Evolutionary conservation across 305 asterid genomes (phyloP), one percentile per base, ranked within the genome.

Genomic region (Plantago coronopus): DNA sequence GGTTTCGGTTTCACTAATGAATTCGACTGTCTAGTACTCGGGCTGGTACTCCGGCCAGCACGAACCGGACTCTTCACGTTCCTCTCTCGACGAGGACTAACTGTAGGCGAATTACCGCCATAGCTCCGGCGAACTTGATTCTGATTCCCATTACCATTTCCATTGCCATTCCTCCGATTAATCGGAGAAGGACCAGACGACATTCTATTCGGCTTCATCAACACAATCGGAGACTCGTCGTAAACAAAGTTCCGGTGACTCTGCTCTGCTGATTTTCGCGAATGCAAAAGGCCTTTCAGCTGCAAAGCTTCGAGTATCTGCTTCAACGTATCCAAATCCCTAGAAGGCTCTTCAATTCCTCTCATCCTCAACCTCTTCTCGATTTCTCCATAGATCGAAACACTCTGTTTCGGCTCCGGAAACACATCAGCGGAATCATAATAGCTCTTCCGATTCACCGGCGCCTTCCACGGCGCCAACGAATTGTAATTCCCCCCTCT

Each of bases 221-320:
- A 74, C 34, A 76, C 83, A 54, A 81, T 77, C 1, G 95, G 86
- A 19, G 96, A 85, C 37, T 78, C 88, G 20, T 80, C 85, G 77
- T 78, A 83, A 19, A 93, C 84, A 12, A 87, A 72, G 72, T 83
- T 86, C 16, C 76, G 80, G 71, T 77, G 73, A 67, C 57, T 63
- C 34, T 68, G 83, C 66, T 82, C 85, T 0, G 74, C 57, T 27
- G 65, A 74, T 66, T 74, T 81, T 43, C 74, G 67, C 40, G 93
- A 80, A 65, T 83, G 96, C 8, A 93, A 74, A 18, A 93, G 96
- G 9, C 97, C 99, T 67, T 87, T 93, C 40, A 93, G 94, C 70
- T 89, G 97, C 79, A 89, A 68, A 50, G 96, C 97, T 71, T 93
- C 96, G 22, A 93, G 94, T 68, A 93, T 89, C 69, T 93, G 97